Conservation (phyloP, 2,329 filamentous ascomycete genomes). For the Botrytis fabae region DNA sequence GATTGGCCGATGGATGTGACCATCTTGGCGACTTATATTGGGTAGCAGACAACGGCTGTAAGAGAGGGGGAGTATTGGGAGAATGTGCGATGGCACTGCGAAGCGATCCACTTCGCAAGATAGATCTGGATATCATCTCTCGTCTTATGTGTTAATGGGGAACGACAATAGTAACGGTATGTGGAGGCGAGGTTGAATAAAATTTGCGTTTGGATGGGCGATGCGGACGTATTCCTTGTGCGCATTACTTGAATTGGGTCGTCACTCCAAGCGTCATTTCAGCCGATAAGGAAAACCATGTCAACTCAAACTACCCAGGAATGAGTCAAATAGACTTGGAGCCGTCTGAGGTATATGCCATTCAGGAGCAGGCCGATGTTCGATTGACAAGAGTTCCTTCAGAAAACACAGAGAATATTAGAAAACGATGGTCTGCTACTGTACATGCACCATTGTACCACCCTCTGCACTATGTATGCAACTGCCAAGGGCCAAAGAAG, state of each 20-base stretch:
- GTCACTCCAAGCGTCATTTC: not conserved
- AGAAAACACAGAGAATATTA: not conserved
- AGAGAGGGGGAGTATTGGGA: not conserved
- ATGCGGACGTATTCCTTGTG: not conserved
- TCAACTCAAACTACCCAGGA: not conserved
- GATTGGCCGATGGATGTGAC: not conserved
- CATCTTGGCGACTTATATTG: slow-evolving; percentile 1
- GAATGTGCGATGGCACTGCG: not conserved
- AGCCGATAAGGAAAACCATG: not conserved
- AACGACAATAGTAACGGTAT: not conserved
- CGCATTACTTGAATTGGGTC: not conserved
- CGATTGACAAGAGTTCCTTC: not conserved
- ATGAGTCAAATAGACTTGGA: not conserved
- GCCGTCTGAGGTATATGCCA: not conserved
- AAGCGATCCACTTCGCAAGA: not conserved
- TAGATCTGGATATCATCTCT: slow-evolving; percentile 11
- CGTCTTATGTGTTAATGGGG: not conserved
- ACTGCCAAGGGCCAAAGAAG: not conserved
- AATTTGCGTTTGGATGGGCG: not conserved
- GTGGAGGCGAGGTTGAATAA: not conserved
- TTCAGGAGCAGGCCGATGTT: not conserved
- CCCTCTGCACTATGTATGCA: not conserved
- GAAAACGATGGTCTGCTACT: not conserved
- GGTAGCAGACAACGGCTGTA: not conserved
- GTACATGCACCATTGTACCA: not conserved